Evolutionary conservation across 2,329 filamentous ascomycete species (phyloP), one percentile per base, ranked within the genome.

Genomic region (Aspergillus arachidicola): DNA sequence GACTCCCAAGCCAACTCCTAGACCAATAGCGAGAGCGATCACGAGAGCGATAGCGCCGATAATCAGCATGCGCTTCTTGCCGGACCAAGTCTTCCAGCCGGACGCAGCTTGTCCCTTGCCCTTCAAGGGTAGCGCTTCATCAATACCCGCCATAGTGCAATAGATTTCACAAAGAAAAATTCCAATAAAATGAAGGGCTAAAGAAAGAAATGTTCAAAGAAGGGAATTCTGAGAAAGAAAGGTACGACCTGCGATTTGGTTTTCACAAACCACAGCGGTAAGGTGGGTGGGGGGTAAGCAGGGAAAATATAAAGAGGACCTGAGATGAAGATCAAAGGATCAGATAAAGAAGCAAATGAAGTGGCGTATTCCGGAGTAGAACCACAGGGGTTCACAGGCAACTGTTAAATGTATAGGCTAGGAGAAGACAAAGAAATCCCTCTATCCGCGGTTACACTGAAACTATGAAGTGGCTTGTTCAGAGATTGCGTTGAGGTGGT

Each of bases 1-100:
- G 6, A 89, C 74, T 3, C 86, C 86, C 2, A 89, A 77, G 3
- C 86, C 87, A 3, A 88, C 78, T 1, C 85, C 85, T 3, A 89
- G 77, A 4, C 86, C 87, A 21, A 89, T 73, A 0, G 79, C 84
- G 0, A 74, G 83, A 45, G 87, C 64, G 54, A 82, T 71, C n/a
- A 73, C n/a, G 2, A 76, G 26, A 11, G 66, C 59, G 19, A 73
- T 53, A 0, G 63, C 56, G 10, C 65, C 64, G 21, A 73, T 58
- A 34, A 78, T 57, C 6, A 78, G 56, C 41, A 74, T 61, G 62
- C 76, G 77, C 64, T 76, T 78, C 66, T 72, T 77, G n/a, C 67
- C 61, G 0, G 72, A 69, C 74, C 74, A 75, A 23, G 70, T 58
- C 59, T 68, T 71, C 66, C 69, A 71, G 58, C 71, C 72, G 6